Base-by-base conservation (phyloP, 1,139 yeast species). In the Sugiyamaella pinicola region DNA sequence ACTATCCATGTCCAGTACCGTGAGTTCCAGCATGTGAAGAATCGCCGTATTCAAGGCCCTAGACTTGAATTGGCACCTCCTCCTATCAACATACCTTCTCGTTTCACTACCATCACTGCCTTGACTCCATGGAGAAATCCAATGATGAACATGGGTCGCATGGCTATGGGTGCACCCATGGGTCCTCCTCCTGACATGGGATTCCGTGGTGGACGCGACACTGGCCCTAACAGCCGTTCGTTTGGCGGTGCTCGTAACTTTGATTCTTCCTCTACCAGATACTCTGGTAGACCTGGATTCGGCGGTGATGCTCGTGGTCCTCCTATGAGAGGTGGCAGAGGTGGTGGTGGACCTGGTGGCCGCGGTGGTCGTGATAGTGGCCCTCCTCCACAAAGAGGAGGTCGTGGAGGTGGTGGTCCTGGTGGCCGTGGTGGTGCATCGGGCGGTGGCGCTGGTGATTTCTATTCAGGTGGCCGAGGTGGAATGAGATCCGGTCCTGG, bases 1-100 rank as follows among this genome's bases (percentile, higher is more conserved):
- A 85, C 93, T 4, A 85, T 88, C 76, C 93, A 86, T 69, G 96
- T 88, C 42, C 95, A 86, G 68, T 87, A 85, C 65, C 79, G 87
- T 55, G 95, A 86, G 66, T 70, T 81, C 58, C 81, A 81, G 58
- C 77, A 47, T 24, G 26, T 37, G 7, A 39, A 34, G 28, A 45
- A 48, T 29, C 52, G 44, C 33, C 52, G 47, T 19, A 33, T 34
- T 15, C 43, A 49, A 22, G 57, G 56, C 15, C 55, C 57, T 17
- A 53, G 50, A 28, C 47, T 63, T 39, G 62, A 57, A 47, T 53
- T 63, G 41, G 66, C 66, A 1, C 66, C 65, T 12, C 64, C 65
- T 3, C 65, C 65, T 4, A 55, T 62, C 41, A 59, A 56, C 51
- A 21, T 61, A 29, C 59, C 61, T n/a, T 53, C 59, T 22, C 41